Base-by-base conservation (phyloP, 331 rosid genomes). In the Malus hybrid region DNA sequence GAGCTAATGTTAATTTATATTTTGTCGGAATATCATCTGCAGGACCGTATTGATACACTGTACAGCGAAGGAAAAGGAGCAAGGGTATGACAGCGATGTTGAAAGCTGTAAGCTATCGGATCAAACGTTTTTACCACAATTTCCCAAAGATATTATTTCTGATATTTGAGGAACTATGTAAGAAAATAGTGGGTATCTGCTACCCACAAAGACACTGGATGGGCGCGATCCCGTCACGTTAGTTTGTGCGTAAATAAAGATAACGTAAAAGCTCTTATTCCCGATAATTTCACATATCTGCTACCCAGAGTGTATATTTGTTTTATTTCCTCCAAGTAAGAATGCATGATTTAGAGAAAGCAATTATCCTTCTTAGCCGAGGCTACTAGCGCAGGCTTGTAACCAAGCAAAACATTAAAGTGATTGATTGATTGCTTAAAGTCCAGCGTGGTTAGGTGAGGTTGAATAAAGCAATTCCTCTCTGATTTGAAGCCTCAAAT, bases 1-100 rank as follows among this genome's bases (percentile, higher is more conserved):
- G 7, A 36, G 44, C 10, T 44, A 19, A 12, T 66, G 48, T 26
- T 44, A 6, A 34, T 29, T 10, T 19, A 73, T 6, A 74, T 26
- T 8, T 22, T 64, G 16, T 52, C 53, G 34, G 28, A 9, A 72
- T 66, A 6, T 66, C 63, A 79, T 83, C 63, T 75, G 76, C 88
- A 90, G 94, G 88, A 88, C 26, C 79, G 57, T 8, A 72, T 90
- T 63, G 96, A 87, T 74, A 78, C 78, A 67, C 70, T 93, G 48
- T 89, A 93, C 79, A 73, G 68, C 56, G 94, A 93, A 79, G 94
- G 86, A 64, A 93, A 89, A 85, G 89, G 80, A 65, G 57, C 72
- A 64, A 82, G 52, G 55, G 78, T 34, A 67, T 88, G 74, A 86
- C 48, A 83, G 63, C 44, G 8, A 77, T 22, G 11, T 69, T 5